phyloP scores from a whole-genome alignment of 75 land plant species.

The Ceratopteris richardii region DNA sequence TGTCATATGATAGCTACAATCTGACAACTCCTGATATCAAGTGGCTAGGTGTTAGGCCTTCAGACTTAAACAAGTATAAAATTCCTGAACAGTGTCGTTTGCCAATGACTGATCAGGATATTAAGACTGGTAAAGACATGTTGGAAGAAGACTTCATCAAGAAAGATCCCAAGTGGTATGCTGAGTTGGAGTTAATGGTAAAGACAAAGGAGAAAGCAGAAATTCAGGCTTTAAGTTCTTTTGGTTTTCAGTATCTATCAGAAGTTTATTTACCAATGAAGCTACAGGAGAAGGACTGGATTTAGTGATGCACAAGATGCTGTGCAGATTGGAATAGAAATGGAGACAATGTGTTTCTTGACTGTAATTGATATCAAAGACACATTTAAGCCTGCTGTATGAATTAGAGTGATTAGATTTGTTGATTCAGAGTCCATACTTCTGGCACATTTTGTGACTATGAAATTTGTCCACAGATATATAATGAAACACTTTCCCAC shows the following conservation, averaged over 20 bases:
- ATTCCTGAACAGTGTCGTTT: conserved; percentile 92
- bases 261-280: conserved; percentile 90
- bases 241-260: conserved; percentile 91
- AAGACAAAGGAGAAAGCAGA: conserved; percentile 96
- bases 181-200: conserved; percentile 85
- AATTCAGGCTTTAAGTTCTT: conserved; percentile 89
- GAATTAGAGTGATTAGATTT: no score
- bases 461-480: no score
- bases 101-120: conserved; percentile 97
- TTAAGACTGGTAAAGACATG: conserved; percentile 92
- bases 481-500: no score
- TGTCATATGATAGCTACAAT: conserved; percentile 92
- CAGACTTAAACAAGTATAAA: conserved; percentile 83
- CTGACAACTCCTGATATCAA: conserved; percentile 93
- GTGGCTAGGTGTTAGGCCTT: conserved; percentile 90
- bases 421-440: no score
- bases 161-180: conserved; percentile 83
- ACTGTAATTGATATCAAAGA: no score
- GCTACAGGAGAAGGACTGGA: conserved; percentile 86
- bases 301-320: conserved; percentile 32
- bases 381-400: no score
- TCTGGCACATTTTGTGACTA: no score
- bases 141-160: conserved; percentile 95
- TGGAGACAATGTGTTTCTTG: no score
- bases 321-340: no score